Evolutionary conservation across 1,284 basidiomycete species (phyloP), one percentile per base, ranked within the genome.

Genomic region (Cutaneotrichosporon cutaneum): DNA sequence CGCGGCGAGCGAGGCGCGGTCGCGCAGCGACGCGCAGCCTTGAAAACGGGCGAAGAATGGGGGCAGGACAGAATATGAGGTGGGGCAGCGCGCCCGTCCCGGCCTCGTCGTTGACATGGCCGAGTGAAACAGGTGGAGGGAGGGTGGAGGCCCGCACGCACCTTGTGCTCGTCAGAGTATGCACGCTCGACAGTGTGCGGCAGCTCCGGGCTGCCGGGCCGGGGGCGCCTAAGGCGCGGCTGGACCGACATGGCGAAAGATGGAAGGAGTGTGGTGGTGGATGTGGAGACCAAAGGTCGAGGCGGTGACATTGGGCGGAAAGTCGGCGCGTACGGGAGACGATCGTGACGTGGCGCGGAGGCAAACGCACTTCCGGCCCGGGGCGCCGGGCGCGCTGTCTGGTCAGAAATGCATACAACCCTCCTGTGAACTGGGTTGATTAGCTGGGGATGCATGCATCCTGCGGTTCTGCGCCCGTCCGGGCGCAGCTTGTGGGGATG

Each of bases 121-220:
- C 22, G 22, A 14, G 16, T 10, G 39, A 32, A 35, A 18, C 18
- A n/a, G n/a, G n/a, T n/a, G n/a, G n/a, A n/a, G n/a, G n/a, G n/a
- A 22, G 18, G 9, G 33, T n/a, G 54, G 39, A 42, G 39, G 39
- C 18, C 45, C 27, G 7, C 10, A 59, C 65, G n/a, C 57, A 66
- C 65, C 60, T 66, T 66, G 33, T 61, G 48, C 24, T 66, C 65
- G 21, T 60, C 62, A 22, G 35, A 52, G 55, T 54, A 44, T n/a
- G 44, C 3, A 11, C 47, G 44, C 53, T 66, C 61, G 26, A 36
- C 54, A 24, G 60, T 32, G 27, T 58, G 60, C 27, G 65, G 60
- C 7, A 60, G 58, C 16, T 50, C 21, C 32, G 65, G 60, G 53
- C 60, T 62, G 47, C 18, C 58, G 32, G 54, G 39, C 26, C 54